phyloP scores from a whole-genome alignment of 2,329 filamentous ascomycete species.

The Ophiocordyceps unilateralis region DNA sequence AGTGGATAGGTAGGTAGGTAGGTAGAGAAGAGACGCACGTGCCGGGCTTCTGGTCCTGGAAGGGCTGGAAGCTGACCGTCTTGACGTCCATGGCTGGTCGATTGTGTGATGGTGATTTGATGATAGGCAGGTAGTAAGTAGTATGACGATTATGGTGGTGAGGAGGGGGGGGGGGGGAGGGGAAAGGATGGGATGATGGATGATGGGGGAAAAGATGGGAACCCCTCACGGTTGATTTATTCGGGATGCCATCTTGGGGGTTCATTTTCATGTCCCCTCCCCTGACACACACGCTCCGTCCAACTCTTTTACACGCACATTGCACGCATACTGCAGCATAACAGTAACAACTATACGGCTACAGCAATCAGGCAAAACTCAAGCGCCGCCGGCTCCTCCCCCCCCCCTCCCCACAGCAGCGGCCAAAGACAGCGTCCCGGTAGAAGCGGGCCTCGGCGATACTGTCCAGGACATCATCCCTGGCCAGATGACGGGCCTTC shows the following conservation, averaged over 20 bases:
- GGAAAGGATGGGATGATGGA: too few relatives aligned
- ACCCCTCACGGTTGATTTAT: too few relatives aligned
- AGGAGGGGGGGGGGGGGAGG: background rate
- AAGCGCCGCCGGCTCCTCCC: too few relatives aligned
- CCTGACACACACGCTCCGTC: too few relatives aligned
- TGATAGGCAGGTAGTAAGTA: too few relatives aligned
- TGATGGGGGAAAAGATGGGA: too few relatives aligned
- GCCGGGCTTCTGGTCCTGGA: constrained; percentile 95
- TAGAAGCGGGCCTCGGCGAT: constrained; percentile 85
- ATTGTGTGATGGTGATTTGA: background rate
- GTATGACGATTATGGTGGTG: background rate
- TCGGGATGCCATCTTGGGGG: too few relatives aligned
- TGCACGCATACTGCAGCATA: too few relatives aligned
- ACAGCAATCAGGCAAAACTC: too few relatives aligned
- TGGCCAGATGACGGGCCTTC: constrained; percentile 62
- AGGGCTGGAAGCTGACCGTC: constrained; percentile 69
- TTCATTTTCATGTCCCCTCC: too few relatives aligned
- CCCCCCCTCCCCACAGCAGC: background rate
- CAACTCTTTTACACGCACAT: too few relatives aligned
- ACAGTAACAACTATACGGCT: too few relatives aligned
- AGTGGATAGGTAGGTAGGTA: constrained; percentile 1
- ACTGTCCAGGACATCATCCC: constrained; percentile 84
- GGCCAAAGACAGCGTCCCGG: constrained; percentile 45
- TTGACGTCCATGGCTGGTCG: constrained; percentile 42
- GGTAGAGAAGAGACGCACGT: constrained; percentile 51